Percentiles rank a stretch among this genome's conserved stretches.
Conservation (phyloP, 352 stramenopile genomes). For the Phytophthora parvispora region DNA sequence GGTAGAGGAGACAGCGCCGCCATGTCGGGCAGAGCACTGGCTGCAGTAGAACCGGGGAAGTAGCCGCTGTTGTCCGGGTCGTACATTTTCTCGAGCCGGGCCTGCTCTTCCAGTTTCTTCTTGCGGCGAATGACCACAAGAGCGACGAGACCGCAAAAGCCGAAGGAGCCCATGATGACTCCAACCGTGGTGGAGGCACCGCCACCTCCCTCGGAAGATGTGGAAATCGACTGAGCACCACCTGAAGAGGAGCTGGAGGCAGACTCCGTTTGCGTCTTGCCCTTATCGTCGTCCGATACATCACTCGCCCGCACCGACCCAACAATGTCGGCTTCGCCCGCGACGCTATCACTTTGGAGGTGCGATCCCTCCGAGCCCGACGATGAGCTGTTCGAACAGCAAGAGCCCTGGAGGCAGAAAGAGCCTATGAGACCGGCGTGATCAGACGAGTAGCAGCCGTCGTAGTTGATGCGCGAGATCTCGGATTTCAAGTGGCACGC, state of each 20-base stretch:
- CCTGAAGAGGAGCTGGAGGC: constrained; percentile 18
- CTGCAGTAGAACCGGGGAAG: constrained; percentile 38
- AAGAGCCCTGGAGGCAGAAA: constrained; percentile 71
- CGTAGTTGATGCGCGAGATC: constrained; percentile 69
- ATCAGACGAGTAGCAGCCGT: constrained; percentile 82
- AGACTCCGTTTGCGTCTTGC: constrained; percentile 10
- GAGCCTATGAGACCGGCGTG: constrained; percentile 67
- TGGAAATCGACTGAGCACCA: constrained; percentile 44
- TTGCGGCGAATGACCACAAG: constrained; percentile 66
- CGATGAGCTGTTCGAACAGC: constrained; percentile 55
- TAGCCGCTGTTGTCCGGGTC: constrained; percentile 56
- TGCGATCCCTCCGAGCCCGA: constrained; percentile 14
- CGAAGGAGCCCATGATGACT: constrained; percentile 57
- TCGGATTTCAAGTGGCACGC: constrained; percentile 65
- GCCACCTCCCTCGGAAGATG: constrained; percentile 44
- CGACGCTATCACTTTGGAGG: constrained; percentile 17
- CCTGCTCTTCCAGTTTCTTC: constrained; percentile 59
- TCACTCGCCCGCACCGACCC: constrained; percentile 39
- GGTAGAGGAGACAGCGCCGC: constrained; percentile 45
- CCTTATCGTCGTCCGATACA: neutral
- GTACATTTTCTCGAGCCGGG: constrained; percentile 55
- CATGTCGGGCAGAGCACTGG: constrained; percentile 31
- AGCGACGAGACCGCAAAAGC: constrained; percentile 50
- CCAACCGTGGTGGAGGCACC: constrained; percentile 56
- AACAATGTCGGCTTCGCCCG: constrained; percentile 28